Evolutionary conservation across 108 stramenopile species (phyloP), one percentile per base, ranked within the genome.

Genomic region (Nitzschia putrida): DNA sequence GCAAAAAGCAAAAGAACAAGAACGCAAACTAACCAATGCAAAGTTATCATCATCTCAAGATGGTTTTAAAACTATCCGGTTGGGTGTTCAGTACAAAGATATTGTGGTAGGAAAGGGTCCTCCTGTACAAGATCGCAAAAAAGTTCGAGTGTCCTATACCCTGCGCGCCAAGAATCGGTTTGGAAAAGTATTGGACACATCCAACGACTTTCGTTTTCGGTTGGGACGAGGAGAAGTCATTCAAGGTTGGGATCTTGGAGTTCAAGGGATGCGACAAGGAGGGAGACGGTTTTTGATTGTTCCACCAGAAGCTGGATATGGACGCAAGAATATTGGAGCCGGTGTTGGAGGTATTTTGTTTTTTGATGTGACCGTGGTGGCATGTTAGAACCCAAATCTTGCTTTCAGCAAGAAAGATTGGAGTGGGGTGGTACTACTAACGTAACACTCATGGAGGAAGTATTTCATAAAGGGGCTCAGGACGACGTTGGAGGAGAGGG

Each of bases 221-320:
- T 38, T 79, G 8, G 85, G 85, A 42, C 64, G 65, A 51, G 85
- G 85, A 10, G 82, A 86, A 37, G 85, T 86, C 18, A 83, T 86
- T 8, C 41, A 70, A 20, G 92, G 89, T 8, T 93, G 92, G 92
- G 92, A 93, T 44, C 72, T 90, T 26, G 83, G 87, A 11, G 44
- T 89, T 9, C 40, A 56, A 23, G 85, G 87, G 22, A 88, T 95
- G 90, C 72, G 69, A 39, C 79, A 83, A 12, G 94, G 94, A 42
- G 94, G 93, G 54, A 64, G 40, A 47, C 79, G 92, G 24, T 47
- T 74, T 43, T 42, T 95, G 18, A 83, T 83, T 40, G 83, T 95
- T 34, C 94, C 94, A 4, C 76, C 89, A 1, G 72, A 79, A 49
- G 74, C 88, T 9, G 94, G 85, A 34, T 95, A 89, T 66, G 88